Evolutionary conservation across 768 basidiomycete genomes (phyloP), one percentile per base, ranked within the genome.

Genomic region (Agaricus blazei): DNA sequence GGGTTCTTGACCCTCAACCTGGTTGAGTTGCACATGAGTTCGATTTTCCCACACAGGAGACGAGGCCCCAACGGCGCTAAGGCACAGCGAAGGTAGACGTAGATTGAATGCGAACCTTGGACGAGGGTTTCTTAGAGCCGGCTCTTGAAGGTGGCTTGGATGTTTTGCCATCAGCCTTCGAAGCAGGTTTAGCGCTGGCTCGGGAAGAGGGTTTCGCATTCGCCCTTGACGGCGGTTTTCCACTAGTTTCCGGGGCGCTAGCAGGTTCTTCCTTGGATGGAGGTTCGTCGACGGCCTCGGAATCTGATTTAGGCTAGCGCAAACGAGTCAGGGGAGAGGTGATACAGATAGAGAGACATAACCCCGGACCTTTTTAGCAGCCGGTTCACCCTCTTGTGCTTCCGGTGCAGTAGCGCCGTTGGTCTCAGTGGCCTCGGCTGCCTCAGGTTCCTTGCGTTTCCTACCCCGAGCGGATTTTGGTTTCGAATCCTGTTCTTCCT

Each of bases 121-220:
- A 84, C n/a, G 70, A 72, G 54, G 84, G 83, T 67, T 84, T 85
- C 75, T 77, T 81, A 12, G 82, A 84, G 29, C 74, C 70, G 28
- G 82, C 83, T 60, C 80, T 71, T 48, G 83, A 84, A 19, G 79
- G 71, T 7, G 84, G 82, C 65, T 84, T 84, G 6, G 79, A 81
- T 1, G 79, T 75, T 62, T 79, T 79, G 0, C 63, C 66, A 7
- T 74, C 60, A 34, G 64, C 67, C 51, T 65, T 73, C 28, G 77
- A 79, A 4, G 73, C 68, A 8, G 78, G 77, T 54, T 80, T 79
- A 34, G 65, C 68, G 15, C 63, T 4, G 28, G 62, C 71, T 61
- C 69, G 72, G 40, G 75, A 75, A 5, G 73, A 66, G 14, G 80
- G 77, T 59, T 79, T 79, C 34, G 64, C 68, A 40, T 64, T 55